These are phyloP conservation scores for Ligustrum vulgare DNA, from an alignment of 257 asterid species.

Conservation along the genomic window DNA sequence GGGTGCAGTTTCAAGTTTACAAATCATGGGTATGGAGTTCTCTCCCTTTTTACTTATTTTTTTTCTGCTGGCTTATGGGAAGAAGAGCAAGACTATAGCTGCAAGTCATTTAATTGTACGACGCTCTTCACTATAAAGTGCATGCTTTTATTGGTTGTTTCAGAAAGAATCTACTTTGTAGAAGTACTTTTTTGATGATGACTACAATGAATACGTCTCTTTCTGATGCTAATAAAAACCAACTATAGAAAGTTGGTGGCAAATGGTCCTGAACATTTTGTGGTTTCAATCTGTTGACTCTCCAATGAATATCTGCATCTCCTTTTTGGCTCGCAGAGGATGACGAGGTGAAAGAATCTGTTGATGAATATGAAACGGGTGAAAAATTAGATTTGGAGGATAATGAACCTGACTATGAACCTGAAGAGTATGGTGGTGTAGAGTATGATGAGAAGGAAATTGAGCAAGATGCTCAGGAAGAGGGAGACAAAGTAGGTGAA, in stretches of 20 bases:
- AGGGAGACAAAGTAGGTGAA: constrained; percentile 59
- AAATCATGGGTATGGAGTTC: not conserved
- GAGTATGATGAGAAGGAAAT: constrained; percentile 89
- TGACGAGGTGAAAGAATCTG: constrained; percentile 53
- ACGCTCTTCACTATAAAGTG: not conserved
- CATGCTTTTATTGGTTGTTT: not conserved
- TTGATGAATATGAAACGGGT: constrained; percentile 80
- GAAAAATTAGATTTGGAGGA: constrained; percentile 94
- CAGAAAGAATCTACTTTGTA: not conserved
- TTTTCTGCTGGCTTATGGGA: constrained; percentile 4
- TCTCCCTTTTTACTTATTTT: not conserved
- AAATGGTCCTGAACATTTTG: constrained; percentile 20
- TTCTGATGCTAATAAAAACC: constrained; percentile 10
- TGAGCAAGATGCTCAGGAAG: constrained; percentile 70
- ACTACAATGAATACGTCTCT: not conserved
- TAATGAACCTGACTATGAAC: constrained; percentile 93
- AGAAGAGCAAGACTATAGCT: constrained; percentile 10
- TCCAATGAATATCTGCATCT: constrained; percentile 32
- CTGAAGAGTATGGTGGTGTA: constrained; percentile 78
- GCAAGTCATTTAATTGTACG: not conserved
- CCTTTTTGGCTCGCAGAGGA: constrained; percentile 55
- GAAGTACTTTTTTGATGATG: constrained; percentile 15
- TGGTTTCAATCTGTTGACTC: constrained; percentile 32
- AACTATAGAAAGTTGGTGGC: constrained; percentile 6
- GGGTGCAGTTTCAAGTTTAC: not conserved